Conservation (phyloP, 2,329 filamentous ascomycete species). For the Plectosphaerella sp. region DNA sequence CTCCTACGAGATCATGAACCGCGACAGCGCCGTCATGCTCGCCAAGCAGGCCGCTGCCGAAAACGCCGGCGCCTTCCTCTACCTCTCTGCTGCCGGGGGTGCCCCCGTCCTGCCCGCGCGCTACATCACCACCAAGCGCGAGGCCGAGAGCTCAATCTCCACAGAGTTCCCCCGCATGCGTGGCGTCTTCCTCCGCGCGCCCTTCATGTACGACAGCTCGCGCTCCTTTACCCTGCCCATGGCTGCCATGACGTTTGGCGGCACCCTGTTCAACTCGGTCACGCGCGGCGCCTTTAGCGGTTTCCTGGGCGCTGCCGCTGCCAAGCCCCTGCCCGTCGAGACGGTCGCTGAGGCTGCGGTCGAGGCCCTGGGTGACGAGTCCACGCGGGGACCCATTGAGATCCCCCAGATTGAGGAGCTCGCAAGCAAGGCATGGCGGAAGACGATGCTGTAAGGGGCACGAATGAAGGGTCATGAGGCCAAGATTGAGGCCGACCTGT, state of each 20-base stretch:
- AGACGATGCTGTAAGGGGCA: slow-evolving; percentile 69
- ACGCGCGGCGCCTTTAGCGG: slow-evolving; percentile 71
- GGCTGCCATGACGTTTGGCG: slow-evolving; percentile 71
- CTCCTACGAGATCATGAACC: slow-evolving; percentile 97
- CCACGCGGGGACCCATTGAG: slow-evolving; percentile 71
- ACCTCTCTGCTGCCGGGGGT: slow-evolving; percentile 83
- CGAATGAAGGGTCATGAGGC: background rate
- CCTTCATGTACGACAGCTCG: slow-evolving; percentile 84
- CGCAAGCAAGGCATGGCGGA: slow-evolving; percentile 81
- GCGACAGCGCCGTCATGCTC: slow-evolving; percentile 79
- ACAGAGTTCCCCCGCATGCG: slow-evolving; percentile 71
- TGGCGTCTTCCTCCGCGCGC: slow-evolving; percentile 76
- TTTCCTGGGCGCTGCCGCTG: slow-evolving; percentile 76
- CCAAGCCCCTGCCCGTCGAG: slow-evolving; percentile 85
- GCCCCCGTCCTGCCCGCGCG: slow-evolving; percentile 78
- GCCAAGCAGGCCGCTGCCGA: slow-evolving; percentile 69
- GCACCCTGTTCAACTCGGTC: slow-evolving; percentile 70
- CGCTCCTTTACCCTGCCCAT: slow-evolving; percentile 80
- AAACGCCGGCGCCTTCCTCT: slow-evolving; percentile 69
- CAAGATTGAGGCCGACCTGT: background rate
- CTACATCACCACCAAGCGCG: slow-evolving; percentile 88
- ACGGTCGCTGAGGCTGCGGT: slow-evolving; percentile 84
- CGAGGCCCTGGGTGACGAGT: slow-evolving; percentile 74
- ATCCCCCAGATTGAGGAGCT: slow-evolving; percentile 75
- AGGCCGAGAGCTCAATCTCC: slow-evolving; percentile 76